Conservation (phyloP, 345 rosid species). For the Orychophragmus violaceus region DNA sequence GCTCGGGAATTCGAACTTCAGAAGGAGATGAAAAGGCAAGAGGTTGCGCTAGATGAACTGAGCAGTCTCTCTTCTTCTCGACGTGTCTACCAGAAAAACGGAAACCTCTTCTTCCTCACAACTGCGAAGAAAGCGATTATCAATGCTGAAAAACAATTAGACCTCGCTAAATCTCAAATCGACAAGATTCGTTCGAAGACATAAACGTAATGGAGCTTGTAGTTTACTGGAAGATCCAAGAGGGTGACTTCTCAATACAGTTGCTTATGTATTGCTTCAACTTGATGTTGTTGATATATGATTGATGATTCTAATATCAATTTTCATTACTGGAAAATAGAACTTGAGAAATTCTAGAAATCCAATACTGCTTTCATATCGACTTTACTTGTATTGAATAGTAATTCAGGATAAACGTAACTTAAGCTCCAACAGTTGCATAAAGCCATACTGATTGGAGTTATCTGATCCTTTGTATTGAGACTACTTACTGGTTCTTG, state of each 20-base stretch:
- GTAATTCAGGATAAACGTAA: too few relatives aligned
- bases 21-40: conserved; percentile 26
- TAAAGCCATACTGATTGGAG: too few relatives aligned
- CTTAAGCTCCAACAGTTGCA: too few relatives aligned
- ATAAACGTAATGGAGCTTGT: background rate
- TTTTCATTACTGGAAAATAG: too few relatives aligned
- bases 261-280: background rate
- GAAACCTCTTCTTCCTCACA: conserved; percentile 28
- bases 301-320: background rate
- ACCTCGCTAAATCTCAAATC: conserved; percentile 15
- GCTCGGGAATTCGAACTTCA: conserved; percentile 10
- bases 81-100: conserved; percentile 14
- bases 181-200: conserved; percentile 7
- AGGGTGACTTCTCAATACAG: background rate
- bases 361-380: too few relatives aligned
- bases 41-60: conserved; percentile 22
- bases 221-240: background rate
- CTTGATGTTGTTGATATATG: background rate
- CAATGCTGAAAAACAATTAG: conserved; percentile 15
- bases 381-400: too few relatives aligned
- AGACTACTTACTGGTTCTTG: too few relatives aligned
- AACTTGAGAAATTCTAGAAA: too few relatives aligned
- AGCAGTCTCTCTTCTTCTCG: conserved; percentile 27
- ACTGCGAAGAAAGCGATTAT: conserved; percentile 10
- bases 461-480: too few relatives aligned